These are phyloP conservation scores for Saccharomycopsis fibuligera DNA, from an alignment of 805 yeast species.

Conservation along the genomic window DNA sequence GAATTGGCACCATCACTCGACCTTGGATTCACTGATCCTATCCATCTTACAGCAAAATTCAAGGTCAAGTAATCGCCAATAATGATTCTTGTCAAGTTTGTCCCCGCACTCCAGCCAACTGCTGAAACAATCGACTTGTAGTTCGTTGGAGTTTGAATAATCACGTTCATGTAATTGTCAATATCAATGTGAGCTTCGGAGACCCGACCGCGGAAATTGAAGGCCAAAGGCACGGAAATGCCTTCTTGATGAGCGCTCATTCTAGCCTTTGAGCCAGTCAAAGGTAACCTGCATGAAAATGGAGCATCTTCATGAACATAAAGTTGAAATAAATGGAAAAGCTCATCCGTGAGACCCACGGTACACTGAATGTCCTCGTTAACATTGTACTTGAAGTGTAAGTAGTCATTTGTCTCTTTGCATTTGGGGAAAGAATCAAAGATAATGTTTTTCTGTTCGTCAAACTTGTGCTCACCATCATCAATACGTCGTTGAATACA, in stretches of 20 bases:
- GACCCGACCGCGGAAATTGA: conserved; percentile 60
- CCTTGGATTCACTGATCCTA: conserved; percentile 15
- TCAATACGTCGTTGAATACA: conserved; percentile 68
- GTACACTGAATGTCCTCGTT: conserved; percentile 53
- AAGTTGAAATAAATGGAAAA: conserved; percentile 66
- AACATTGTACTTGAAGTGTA: conserved; percentile 46
- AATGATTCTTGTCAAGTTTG: conserved; percentile 52
- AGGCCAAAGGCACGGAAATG: conserved; percentile 46
- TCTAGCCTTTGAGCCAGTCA: conserved; percentile 32
- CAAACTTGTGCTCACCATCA: conserved; percentile 70
- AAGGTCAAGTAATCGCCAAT: conserved; percentile 61
- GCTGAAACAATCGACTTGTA: conserved; percentile 45
- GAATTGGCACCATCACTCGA: background rate
- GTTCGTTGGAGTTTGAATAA: conserved; percentile 34
- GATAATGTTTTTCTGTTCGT: conserved; percentile 47
- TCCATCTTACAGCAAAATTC: conserved; percentile 56
- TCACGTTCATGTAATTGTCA: conserved; percentile 49
- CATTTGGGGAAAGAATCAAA: conserved; percentile 57
- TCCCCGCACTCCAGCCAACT: conserved; percentile 54
- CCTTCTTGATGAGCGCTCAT: conserved; percentile 2
- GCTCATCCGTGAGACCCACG: conserved; percentile 52
- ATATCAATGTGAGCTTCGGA: conserved; percentile 64
- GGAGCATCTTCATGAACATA: conserved; percentile 77
- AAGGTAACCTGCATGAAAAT: conserved; percentile 58
- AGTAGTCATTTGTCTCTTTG: conserved; percentile 56